phyloP scores from a whole-genome alignment of 2,329 filamentous ascomycete genomes.

The Alternaria metachromatica region DNA sequence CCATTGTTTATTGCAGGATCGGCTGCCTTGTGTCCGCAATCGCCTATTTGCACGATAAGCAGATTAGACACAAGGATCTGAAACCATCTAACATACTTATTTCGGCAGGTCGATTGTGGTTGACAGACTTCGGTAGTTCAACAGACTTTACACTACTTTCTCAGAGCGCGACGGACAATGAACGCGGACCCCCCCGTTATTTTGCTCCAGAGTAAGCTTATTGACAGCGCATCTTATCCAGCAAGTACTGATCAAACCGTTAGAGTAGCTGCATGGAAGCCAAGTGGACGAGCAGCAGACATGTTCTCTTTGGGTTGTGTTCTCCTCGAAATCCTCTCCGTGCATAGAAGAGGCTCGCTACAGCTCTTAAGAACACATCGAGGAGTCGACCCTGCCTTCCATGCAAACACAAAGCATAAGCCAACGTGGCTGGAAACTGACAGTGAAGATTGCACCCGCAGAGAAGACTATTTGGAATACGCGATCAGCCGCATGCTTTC shows the following conservation, averaged over 20 bases:
- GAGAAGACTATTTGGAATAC: background rate
- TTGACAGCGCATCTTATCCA: background rate
- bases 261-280: constrained; percentile 13
- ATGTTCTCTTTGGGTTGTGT: constrained; percentile 76
- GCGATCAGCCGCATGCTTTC: constrained; percentile 9
- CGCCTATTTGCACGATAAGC: background rate
- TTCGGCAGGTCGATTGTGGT: background rate
- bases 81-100: background rate
- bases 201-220: constrained; percentile 22
- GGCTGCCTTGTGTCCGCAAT: background rate
- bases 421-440: constrained; percentile 69
- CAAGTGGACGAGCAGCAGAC: constrained; percentile 57
- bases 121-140: background rate
- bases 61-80: background rate
- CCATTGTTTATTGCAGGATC: background rate
- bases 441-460: constrained; percentile 59
- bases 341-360: constrained; percentile 56
- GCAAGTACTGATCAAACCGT: background rate
- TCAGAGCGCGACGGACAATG: background rate
- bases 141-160: background rate
- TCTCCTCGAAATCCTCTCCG: constrained; percentile 72
- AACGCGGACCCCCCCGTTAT: constrained; percentile 17
- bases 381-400: constrained; percentile 69
- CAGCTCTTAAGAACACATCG: constrained; percentile 65
- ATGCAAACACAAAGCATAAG: constrained; percentile 71